phyloP scores from a whole-genome alignment of 2,329 filamentous ascomycete genomes.

The Phyllosticta citribraziliensis region DNA sequence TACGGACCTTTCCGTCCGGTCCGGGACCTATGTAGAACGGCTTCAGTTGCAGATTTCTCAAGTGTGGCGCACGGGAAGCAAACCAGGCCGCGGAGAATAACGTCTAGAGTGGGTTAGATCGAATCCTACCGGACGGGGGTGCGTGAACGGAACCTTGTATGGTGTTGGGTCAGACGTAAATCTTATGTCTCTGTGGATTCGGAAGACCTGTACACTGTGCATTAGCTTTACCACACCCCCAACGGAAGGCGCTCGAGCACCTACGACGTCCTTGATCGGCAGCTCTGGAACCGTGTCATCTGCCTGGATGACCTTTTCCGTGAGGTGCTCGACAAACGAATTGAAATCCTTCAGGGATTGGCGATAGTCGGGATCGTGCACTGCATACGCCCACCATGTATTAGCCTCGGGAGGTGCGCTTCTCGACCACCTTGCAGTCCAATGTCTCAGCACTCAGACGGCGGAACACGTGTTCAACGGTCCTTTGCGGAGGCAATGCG shows the following conservation, averaged over 20 bases:
- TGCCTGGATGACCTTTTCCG: conserved; percentile 56
- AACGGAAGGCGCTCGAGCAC: conserved; percentile 13
- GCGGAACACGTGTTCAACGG: conserved; percentile 9
- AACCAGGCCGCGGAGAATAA: conserved; percentile 77
- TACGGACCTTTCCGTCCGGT: conserved; percentile 82
- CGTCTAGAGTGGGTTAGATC: conserved; percentile 40
- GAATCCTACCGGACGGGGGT: conserved; percentile 9
- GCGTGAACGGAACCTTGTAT: conserved; percentile 58
- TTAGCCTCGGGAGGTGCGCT: conserved; percentile 1
- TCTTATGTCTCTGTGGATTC: conserved; percentile 78
- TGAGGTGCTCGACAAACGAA: conserved; percentile 63
- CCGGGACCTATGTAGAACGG: conserved; percentile 48
- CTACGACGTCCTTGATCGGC: conserved; percentile 69
- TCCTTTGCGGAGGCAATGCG: neutral
- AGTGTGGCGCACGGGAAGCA: conserved; percentile 6
- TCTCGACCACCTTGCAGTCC: neutral
- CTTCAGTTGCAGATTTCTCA: conserved; percentile 7
- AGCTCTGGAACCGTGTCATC: conserved; percentile 82
- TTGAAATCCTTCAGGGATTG: conserved; percentile 72
- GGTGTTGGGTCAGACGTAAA: conserved; percentile 79
- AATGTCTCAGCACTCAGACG: neutral
- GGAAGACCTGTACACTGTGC: conserved; percentile 49
- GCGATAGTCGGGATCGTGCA: conserved; percentile 70
- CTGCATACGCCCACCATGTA: conserved; percentile 34
- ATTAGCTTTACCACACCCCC: conserved; percentile 4